Conservation (phyloP, 2,329 filamentous ascomycete species). For the Penicillium sp. region DNA sequence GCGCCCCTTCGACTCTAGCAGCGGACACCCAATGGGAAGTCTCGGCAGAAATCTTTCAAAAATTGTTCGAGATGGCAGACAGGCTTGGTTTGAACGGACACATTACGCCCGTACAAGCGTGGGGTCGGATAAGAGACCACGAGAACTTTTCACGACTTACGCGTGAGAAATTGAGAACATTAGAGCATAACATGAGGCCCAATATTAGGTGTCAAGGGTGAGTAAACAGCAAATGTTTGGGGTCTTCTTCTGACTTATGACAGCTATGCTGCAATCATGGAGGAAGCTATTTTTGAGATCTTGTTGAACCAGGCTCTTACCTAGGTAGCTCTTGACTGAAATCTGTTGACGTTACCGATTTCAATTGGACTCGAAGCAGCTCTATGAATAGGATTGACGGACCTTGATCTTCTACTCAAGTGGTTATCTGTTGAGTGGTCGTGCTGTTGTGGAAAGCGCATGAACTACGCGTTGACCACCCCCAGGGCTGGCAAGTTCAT, state of each 20-base stretch:
- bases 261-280: conserved; percentile 15
- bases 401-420: too few relatives aligned
- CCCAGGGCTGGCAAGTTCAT: too few relatives aligned
- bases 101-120: conserved; percentile 41
- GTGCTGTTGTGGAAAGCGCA: too few relatives aligned
- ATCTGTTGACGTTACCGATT: background rate
- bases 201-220: conserved; percentile 21
- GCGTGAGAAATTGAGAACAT: conserved; percentile 18
- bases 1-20: conserved; percentile 4
- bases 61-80: conserved; percentile 14
- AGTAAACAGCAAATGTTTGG: background rate
- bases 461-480: too few relatives aligned
- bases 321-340: background rate
- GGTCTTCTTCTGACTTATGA: background rate
- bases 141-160: conserved; percentile 25
- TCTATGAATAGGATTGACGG: too few relatives aligned
- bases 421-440: too few relatives aligned
- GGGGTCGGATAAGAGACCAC: conserved; percentile 32
- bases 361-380: too few relatives aligned
- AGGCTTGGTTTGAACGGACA: conserved; percentile 22
- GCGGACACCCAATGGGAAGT: conserved; percentile 10
- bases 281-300: conserved; percentile 12
- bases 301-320: conserved; percentile 6
- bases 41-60: conserved; percentile 10
- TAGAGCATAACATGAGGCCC: conserved; percentile 12